A percentile compares a stretch with the other conserved stretches of the same genome.
Evolutionary conservation across 176 grass and related monocot species (phyloP).

Genomic region (Oryza coarctata): DNA sequence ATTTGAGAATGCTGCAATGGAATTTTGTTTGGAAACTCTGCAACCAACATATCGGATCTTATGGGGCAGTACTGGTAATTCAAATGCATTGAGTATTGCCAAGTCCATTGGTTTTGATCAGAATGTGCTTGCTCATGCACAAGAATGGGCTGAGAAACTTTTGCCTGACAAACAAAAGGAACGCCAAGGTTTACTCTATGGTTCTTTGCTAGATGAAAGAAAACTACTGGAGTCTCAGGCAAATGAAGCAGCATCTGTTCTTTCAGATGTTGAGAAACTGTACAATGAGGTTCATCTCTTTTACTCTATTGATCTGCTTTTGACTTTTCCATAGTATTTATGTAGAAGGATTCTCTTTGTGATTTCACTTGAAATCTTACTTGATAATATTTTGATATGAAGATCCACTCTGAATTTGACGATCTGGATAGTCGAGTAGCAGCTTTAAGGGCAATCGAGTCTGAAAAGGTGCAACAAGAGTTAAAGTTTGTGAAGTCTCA

Average conservation of each 20-base stretch:
- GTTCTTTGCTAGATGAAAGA: constrained; percentile 53
- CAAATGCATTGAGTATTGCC: constrained; percentile 73
- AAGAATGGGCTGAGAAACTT: constrained; percentile 69
- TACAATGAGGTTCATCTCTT: constrained; percentile 49
- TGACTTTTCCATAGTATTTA: not conserved
- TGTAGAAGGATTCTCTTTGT: not conserved
- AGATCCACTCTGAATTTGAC: constrained; percentile 58
- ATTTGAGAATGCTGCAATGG: constrained; percentile 87
- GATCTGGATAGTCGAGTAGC: constrained; percentile 54
- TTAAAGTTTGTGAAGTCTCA: constrained; percentile 58
- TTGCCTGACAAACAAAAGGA: constrained; percentile 71
- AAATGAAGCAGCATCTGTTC: constrained; percentile 60
- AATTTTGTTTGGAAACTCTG: constrained; percentile 66
- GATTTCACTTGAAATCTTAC: not conserved
- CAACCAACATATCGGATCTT: constrained; percentile 69
- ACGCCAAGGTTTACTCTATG: constrained; percentile 69
- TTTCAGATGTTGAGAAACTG: constrained; percentile 50
- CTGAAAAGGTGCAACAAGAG: constrained; percentile 56
- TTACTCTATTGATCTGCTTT: not conserved
- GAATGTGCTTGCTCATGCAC: constrained; percentile 51
- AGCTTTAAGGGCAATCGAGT: constrained; percentile 50
- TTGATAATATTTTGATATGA: constrained; percentile 9
- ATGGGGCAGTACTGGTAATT: constrained; percentile 75
- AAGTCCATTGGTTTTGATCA: constrained; percentile 82
- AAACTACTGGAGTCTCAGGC: constrained; percentile 52